phyloP scores from a whole-genome alignment of 2,329 filamentous ascomycete genomes.

The Coniochaeta sp. region DNA sequence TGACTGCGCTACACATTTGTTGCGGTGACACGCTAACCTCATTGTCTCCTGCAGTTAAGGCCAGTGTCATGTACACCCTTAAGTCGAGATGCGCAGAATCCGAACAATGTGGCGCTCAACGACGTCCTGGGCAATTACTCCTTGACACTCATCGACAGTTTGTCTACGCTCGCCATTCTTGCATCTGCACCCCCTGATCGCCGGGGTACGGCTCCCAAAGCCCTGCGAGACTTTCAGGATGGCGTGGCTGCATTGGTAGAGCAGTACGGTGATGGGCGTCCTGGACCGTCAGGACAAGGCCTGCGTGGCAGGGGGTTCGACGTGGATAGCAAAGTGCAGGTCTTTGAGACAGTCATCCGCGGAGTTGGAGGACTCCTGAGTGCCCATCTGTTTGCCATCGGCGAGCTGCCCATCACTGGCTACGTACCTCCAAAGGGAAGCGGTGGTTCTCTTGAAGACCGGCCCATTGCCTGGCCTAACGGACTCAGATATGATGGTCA shows the following conservation, averaged over 20 bases:
- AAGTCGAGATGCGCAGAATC: constrained; percentile 74
- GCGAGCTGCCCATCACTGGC: constrained; percentile 77
- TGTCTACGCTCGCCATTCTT: constrained; percentile 89
- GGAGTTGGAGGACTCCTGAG: constrained; percentile 87
- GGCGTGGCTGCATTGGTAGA: constrained; percentile 69
- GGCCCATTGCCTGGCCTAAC: constrained; percentile 63
- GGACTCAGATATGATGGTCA: constrained; percentile 84
- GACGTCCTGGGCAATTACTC: constrained; percentile 97
- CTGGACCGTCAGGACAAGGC: constrained; percentile 61
- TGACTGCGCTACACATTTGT: neutral
- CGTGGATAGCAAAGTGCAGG: constrained; percentile 94
- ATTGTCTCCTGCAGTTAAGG: constrained; percentile 50
- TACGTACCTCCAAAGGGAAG: constrained; percentile 50
- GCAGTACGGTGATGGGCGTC: constrained; percentile 79
- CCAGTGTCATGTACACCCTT: constrained; percentile 80
- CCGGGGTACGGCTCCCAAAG: constrained; percentile 47
- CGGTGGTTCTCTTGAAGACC: constrained; percentile 36
- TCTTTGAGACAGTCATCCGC: constrained; percentile 95
- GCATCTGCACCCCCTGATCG: constrained; percentile 63
- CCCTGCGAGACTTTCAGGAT: constrained; percentile 69
- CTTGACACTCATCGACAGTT: constrained; percentile 86
- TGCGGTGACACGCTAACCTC: constrained; percentile 3
- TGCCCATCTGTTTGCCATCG: constrained; percentile 87
- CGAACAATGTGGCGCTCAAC: constrained; percentile 78
- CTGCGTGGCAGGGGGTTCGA: constrained; percentile 76